Evolutionary conservation across 495 filamentous ascomycete genomes (phyloP).

Genomic region (Apodospora peruviana): DNA sequence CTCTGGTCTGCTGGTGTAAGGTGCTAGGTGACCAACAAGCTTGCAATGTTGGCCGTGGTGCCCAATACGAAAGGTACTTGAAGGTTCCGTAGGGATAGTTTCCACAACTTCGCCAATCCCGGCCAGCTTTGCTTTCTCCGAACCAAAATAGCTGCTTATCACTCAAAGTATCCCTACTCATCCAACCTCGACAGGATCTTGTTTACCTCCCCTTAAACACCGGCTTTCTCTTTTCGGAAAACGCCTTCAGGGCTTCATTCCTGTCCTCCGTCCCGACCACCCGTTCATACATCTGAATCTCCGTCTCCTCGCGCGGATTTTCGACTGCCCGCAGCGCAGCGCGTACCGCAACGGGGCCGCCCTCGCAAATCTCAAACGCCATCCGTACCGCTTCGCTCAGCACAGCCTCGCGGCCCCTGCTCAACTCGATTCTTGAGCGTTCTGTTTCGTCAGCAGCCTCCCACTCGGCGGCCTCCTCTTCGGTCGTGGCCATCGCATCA

Average conservation of each 20-base stretch:
- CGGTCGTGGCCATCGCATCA: conserved; percentile 58
- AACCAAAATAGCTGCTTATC: no score
- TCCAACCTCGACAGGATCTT: no score
- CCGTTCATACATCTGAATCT: conserved; percentile 71
- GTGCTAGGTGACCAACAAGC: no score
- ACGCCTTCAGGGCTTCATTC: conserved; percentile 78
- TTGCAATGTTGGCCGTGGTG: no score
- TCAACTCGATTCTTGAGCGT: conserved; percentile 24
- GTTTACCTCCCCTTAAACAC: conserved; percentile 66
- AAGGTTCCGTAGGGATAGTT: no score
- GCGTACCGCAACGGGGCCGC: conserved; percentile 73
- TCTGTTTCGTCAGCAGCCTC: conserved; percentile 30
- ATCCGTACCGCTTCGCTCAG: conserved; percentile 70
- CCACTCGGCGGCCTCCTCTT: conserved; percentile 35
- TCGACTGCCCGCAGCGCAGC: conserved; percentile 67
- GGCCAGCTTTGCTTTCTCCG: no score
- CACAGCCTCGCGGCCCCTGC: conserved; percentile 53
- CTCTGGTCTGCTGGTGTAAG: no score
- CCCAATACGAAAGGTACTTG: no score
- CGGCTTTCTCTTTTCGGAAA: conserved; percentile 86
- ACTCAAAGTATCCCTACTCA: no score
- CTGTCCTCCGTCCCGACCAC: conserved; percentile 81
- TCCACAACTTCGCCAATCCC: no score
- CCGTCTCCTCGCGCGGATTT: conserved; percentile 59
- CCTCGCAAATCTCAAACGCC: conserved; percentile 77